Conservation (phyloP, 495 filamentous ascomycete species). For the Penicillium verhagenii region DNA sequence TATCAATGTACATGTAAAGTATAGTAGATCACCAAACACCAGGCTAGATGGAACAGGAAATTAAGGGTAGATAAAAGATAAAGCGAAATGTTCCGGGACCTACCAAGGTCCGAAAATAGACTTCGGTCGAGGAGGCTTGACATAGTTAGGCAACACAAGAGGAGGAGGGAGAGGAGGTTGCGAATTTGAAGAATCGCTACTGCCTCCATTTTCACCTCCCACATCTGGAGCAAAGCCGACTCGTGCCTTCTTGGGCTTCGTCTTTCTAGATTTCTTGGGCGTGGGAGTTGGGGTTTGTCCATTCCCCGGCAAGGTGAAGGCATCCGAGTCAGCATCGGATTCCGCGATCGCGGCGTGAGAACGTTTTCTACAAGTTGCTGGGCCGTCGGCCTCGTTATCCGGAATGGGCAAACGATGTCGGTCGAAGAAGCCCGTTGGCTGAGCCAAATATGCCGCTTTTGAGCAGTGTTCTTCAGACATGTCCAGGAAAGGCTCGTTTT, state of each 20-base stretch:
- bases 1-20: too few relatives aligned
- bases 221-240: slow-evolving; percentile 18
- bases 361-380: background rate
- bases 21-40: too few relatives aligned
- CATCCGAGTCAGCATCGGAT: slow-evolving; percentile 13
- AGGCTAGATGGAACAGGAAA: too few relatives aligned
- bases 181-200: background rate
- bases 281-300: background rate
- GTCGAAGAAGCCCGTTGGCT: slow-evolving; percentile 39
- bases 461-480: slow-evolving; percentile 45
- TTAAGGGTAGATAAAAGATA: too few relatives aligned
- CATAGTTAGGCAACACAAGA: background rate
- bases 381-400: slow-evolving; percentile 20
- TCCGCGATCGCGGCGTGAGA: background rate
- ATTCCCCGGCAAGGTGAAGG: background rate
- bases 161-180: background rate
- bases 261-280: slow-evolving; percentile 7
- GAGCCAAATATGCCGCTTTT: slow-evolving; percentile 23
- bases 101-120: background rate
- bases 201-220: background rate
- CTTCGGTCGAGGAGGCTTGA: too few relatives aligned
- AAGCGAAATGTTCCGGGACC: too few relatives aligned
- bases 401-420: slow-evolving; percentile 40
- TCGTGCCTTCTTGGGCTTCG: slow-evolving; percentile 15
- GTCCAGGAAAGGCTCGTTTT: slow-evolving; percentile 64